Base-by-base conservation (phyloP, 192 early-diverging fungal genomes). In the Coemansia sp. region DNA sequence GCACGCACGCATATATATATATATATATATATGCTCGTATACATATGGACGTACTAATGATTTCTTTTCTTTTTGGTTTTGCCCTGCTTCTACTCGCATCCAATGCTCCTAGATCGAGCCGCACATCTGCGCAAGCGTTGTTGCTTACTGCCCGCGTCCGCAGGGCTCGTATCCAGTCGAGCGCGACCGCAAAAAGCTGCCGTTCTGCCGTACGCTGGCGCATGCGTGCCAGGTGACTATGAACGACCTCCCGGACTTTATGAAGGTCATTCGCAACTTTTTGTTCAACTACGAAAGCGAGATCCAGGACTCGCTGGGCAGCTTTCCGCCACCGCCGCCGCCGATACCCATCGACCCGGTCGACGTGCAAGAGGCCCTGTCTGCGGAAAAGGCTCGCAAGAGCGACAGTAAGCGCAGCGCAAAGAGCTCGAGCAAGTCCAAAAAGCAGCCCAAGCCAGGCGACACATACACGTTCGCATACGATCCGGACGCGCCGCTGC, bases 241-340 rank as follows among this genome's bases (percentile, higher is more conserved):
- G 18, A 65, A 71, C 6, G 57, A 60, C 8, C 50, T 80, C n/a
- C 65, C 77, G 16, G 68, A 61, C 3, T 71, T 80, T 60, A 74
- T 80, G 57, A 74, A 74, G 59, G 45, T 62, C 3, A 67, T 80
- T 13, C 67, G 77, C 58, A 80, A 80, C 61, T 80, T 80, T 58
- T 55, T 80, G 58, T 80, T 70, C 55, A 80, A 80, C 55, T 80
- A 80, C 59, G 77, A 80, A 45, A 52, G 64, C 51, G 77, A 80
- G 64, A 56, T 80, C 14, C 62, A 59, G 19, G 77, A 80, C 65
- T 62, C 58, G 27, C 62, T 80, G 23, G 68, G 72, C 23, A 74
- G 77, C 68, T 80, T 74, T 50, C 77, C 77, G 46, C 77, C 77
- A 22, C 77, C 77, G 6, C 58, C 58, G 28, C 77, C 77, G 45